Percentiles rank a stretch among this genome's conserved stretches.
Evolutionary conservation across 352 stramenopile genomes (phyloP).

Genomic region (Phytophthora sp.): DNA sequence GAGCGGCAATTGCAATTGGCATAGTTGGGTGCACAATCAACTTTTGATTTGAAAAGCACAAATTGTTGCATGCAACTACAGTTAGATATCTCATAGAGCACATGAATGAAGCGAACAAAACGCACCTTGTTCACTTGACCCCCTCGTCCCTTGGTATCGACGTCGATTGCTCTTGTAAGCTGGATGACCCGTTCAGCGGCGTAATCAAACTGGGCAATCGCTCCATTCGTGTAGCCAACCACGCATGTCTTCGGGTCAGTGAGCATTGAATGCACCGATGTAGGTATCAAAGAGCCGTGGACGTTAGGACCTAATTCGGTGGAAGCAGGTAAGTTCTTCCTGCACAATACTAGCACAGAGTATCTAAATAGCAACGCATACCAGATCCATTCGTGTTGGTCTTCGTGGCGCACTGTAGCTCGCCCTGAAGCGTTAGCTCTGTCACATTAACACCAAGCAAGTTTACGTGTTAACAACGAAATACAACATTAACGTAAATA

Average conservation of each 20-base stretch:
- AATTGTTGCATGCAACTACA: too few species aligned
- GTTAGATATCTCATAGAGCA: background rate
- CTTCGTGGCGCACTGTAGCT: conserved; percentile 66
- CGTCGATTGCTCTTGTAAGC: conserved; percentile 66
- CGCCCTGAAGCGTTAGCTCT: conserved; percentile 82
- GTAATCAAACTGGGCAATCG: conserved; percentile 77
- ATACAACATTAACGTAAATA: too few species aligned
- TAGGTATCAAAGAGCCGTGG: conserved; percentile 65
- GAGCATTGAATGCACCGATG: conserved; percentile 72
- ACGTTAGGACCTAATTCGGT: conserved; percentile 43
- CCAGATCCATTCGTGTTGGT: conserved; percentile 58
- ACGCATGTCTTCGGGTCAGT: conserved; percentile 83
- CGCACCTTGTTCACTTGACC: conserved; percentile 82
- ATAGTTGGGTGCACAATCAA: conserved; percentile 81
- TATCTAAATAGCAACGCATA: background rate
- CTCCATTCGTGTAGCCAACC: conserved; percentile 78
- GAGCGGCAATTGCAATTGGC: conserved; percentile 80
- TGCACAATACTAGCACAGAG: background rate
- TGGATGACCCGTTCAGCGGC: conserved; percentile 81
- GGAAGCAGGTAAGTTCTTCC: background rate
- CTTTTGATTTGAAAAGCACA: conserved; percentile 24
- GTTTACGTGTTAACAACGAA: conserved; percentile 1
- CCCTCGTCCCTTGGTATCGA: conserved; percentile 63
- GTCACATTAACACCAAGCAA: background rate
- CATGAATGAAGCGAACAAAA: background rate